Evolutionary conservation across 225 moss, liverwort and hornwort genomes (phyloP), one percentile per base, ranked within the genome.

Genomic region (Anthoceros angustus): DNA sequence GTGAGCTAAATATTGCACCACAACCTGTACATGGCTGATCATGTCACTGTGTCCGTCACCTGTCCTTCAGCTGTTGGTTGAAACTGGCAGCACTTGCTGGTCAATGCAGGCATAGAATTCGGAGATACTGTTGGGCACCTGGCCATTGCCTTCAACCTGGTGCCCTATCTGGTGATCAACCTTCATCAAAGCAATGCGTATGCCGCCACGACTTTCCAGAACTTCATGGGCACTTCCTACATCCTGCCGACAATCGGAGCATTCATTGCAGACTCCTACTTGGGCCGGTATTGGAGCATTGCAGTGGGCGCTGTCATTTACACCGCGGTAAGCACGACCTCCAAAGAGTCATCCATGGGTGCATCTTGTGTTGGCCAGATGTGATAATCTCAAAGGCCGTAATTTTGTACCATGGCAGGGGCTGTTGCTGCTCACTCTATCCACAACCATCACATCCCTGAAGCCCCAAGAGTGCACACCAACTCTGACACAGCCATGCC

Each of bases 211-310:
- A 79, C 69, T 21, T 76, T 77, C 25, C 80, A 74, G 64, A 66
- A 75, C 48, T 82, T 79, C 82, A 78, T 78, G 2, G 84, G 84
- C 0, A 75, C 78, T 8, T 76, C 70, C 0, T 87, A 77, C 80
- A 66, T 84, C 7, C 38, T 78, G 7, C 80, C 87, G 39, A 64
- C 87, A 10, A 0, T 75, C 16, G 75, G 84, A 48, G 86, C 86
- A 2, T 83, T 87, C 69, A 16, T 87, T 4, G 80, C 91, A 0
- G 91, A 91, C 62, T 71, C 82, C 3, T 80, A 75, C 41, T 40
- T 83, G 23, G 91, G 91, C 62, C 69, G 77, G 12, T 91, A 65
- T 74, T 72, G 72, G 71, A 86, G 84, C 0, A 81, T 87, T 62
- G 68, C 23, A 4, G 68, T 23, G 10, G 82, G 82, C 26, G 63